These are phyloP conservation scores for Mortierella sp. DNA, from an alignment of 371 early-diverging fungal species.

Conservation along the genomic window DNA sequence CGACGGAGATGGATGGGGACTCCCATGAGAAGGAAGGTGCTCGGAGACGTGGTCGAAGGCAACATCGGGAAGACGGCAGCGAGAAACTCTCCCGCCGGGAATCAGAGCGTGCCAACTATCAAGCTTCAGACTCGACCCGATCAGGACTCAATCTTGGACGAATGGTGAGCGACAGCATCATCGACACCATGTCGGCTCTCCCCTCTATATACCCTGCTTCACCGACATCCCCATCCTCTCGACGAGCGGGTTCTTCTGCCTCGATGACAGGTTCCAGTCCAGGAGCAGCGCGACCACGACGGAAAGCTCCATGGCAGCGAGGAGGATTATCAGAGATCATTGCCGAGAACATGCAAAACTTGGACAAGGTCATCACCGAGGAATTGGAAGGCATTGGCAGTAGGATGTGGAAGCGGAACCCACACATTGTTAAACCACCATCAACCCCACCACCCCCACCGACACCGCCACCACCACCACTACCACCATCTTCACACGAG, in stretches of 20 bases:
- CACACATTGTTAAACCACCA: background rate
- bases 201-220: too few species aligned
- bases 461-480: background rate
- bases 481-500: too few species aligned
- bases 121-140: too few species aligned
- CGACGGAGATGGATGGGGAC: too few species aligned
- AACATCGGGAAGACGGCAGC: too few species aligned
- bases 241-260: background rate
- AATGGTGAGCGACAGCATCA: background rate
- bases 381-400: background rate
- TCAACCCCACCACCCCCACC: background rate
- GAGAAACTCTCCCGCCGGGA: too few species aligned
- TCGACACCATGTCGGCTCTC: background rate
- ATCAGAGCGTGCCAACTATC: too few species aligned
- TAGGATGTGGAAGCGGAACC: conserved; percentile 5
- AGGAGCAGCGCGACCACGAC: background rate
- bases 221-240: too few species aligned
- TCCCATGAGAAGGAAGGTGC: too few species aligned
- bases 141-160: too few species aligned
- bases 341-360: conserved; percentile 13
- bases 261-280: background rate
- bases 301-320: background rate
- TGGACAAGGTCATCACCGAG: conserved; percentile 5
- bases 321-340: conserved; percentile 19
- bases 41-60: too few species aligned